Conservation (phyloP, 805 yeast genomes). For the Kazachstania africana region DNA sequence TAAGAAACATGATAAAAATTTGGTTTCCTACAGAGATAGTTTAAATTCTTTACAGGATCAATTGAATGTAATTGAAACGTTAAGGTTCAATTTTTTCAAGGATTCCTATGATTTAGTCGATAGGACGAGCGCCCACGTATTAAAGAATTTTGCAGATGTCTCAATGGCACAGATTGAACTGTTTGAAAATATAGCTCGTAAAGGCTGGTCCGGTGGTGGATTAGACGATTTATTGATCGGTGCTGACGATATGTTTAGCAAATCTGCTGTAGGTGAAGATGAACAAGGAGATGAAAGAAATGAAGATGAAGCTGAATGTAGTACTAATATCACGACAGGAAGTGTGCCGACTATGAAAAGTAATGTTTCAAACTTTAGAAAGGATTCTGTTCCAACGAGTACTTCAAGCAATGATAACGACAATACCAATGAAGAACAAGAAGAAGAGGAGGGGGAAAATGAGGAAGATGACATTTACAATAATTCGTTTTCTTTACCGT, state of each 20-base stretch:
- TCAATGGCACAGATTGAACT: conserved; percentile 74
- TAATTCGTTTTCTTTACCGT: conserved; percentile 39
- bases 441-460: neutral
- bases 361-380: neutral
- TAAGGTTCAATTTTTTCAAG: conserved; percentile 66
- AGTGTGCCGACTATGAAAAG: neutral
- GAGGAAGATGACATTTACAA: neutral
- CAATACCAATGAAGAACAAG: neutral
- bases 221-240: conserved; percentile 53
- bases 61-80: conserved; percentile 64
- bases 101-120: conserved; percentile 52
- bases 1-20: conserved; percentile 48
- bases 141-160: conserved; percentile 47
- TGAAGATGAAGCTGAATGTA: conserved; percentile 1
- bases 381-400: too few species aligned
- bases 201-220: conserved; percentile 85
- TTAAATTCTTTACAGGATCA: conserved; percentile 58
- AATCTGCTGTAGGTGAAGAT: conserved; percentile 7
- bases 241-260: conserved; percentile 55
- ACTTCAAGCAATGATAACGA: neutral
- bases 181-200: conserved; percentile 67
- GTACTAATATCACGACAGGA: neutral
- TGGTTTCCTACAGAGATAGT: conserved; percentile 56
- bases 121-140: conserved; percentile 43
- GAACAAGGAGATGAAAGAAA: conserved; percentile 5